Evolutionary conservation across 2,329 filamentous ascomycete genomes (phyloP), one percentile per base, ranked within the genome.

Genomic region (Fonsecaea erecta): DNA sequence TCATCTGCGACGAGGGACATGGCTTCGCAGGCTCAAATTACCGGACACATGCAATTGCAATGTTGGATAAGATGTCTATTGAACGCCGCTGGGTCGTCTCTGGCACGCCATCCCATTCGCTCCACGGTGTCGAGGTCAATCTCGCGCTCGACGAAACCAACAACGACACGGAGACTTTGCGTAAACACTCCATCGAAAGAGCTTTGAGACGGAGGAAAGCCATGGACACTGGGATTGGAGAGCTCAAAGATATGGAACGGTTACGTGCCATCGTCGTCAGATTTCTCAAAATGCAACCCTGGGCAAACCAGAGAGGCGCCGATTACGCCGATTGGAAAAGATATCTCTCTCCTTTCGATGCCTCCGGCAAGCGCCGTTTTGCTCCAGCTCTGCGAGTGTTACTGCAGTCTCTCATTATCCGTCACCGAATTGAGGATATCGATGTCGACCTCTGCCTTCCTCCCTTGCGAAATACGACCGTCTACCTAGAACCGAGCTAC

Each of bases 1-100:
- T 96, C 53, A 93, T 98, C 52, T 90, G 96, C 18, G 94, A 98
- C 69, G 94, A 97, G 81, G 94, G 94, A 0, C 93, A 97, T 75
- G 90, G 86, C 65, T 88, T 97, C 64, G 91, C 92, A 0, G 89
- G 90, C 40, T 85, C 85, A 5, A 80, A 80, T 9, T 81, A 80
- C 58, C 86, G 82, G 70, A 92, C 87, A 1, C 84, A 81, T 52
- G 84, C 86, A 34, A 81, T 85, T 4, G 75, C 82, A 16, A 80
- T 88, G 8, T 78, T 86, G 4, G 78, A 83, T 37, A 78, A 82
- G 57, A 80, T 88, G 26, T 76, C 78, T 52, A 75, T 92, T 16
- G 88, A 92, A 53, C 86, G 91, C 18, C 86, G 90, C 9, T 97
- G 94, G 94, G 87, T 96, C 3, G 90, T 97, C 0, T 96, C 91